Conservation (phyloP, 306 rosid species). For the Mucuna pruriens region DNA sequence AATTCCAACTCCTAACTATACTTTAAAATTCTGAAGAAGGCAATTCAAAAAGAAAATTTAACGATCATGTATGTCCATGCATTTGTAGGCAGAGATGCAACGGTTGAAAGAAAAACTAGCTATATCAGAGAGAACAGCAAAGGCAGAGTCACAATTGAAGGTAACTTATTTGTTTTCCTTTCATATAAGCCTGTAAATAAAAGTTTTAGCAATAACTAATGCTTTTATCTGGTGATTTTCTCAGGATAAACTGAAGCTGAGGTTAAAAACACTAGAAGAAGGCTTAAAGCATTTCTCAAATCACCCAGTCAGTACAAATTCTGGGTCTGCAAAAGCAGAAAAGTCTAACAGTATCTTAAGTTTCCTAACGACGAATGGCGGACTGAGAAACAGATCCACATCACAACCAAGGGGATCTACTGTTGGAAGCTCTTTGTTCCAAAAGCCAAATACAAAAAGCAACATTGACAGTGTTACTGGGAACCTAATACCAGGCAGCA, state of each 20-base stretch:
- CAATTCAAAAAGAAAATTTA: conserved; percentile 1
- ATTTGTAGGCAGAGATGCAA: conserved; percentile 84
- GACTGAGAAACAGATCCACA: conserved; percentile 74
- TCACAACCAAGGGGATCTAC: conserved; percentile 73
- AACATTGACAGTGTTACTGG: conserved; percentile 47
- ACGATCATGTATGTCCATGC: conserved; percentile 21
- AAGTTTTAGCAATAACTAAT: not conserved
- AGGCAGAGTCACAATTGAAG: conserved; percentile 95
- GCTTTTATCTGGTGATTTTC: conserved; percentile 24
- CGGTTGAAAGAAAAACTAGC: conserved; percentile 83
- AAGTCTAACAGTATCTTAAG: conserved; percentile 73
- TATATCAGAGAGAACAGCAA: conserved; percentile 85
- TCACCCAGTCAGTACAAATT: conserved; percentile 44
- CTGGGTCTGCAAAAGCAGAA: conserved; percentile 59
- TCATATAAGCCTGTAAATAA: not conserved
- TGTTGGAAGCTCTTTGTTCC: conserved; percentile 54
- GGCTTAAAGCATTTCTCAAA: conserved; percentile 69
- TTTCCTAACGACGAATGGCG: conserved; percentile 63
- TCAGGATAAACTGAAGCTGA: conserved; percentile 89
- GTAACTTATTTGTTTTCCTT: conserved; percentile 39
- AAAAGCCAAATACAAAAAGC: conserved; percentile 47
- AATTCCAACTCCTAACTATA: not conserved
- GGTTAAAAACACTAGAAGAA: conserved; percentile 85
- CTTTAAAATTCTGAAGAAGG: conserved; percentile 4
- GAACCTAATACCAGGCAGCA: conserved; percentile 44